Percentiles rank a stretch among this genome's conserved stretches.
Evolutionary conservation across 2,329 filamentous ascomycete genomes (phyloP).

Genomic region (Cercospora janseana): DNA sequence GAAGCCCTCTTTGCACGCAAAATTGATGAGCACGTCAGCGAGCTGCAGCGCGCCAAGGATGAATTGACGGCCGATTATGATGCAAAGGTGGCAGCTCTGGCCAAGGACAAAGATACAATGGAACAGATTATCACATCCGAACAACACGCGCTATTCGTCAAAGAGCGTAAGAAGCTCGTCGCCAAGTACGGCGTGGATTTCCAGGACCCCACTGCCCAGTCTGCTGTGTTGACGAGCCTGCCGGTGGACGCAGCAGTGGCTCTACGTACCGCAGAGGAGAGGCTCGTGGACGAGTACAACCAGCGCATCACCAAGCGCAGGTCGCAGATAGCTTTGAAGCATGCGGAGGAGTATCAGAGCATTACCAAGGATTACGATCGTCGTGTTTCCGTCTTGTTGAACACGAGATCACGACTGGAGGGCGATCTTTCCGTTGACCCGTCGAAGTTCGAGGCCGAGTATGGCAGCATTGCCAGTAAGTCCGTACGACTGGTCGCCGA

Average conservation of each 20-base stretch:
- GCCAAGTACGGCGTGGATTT: slow-evolving; percentile 30
- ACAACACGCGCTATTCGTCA: slow-evolving; percentile 35
- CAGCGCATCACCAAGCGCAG: slow-evolving; percentile 36
- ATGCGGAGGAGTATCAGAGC: slow-evolving; percentile 36
- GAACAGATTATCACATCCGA: slow-evolving; percentile 35
- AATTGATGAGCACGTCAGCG: slow-evolving; percentile 40
- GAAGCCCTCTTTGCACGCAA: slow-evolving; percentile 39
- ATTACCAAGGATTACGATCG: slow-evolving; percentile 39
- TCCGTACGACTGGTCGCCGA: slow-evolving; percentile 32
- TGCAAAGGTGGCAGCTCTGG: slow-evolving; percentile 35
- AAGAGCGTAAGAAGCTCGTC: slow-evolving; percentile 36
- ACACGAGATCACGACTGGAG: slow-evolving; percentile 33
- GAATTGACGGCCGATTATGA: slow-evolving; percentile 37
- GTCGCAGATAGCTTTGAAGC: slow-evolving; percentile 39
- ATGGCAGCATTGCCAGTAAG: slow-evolving; percentile 30
- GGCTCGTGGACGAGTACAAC: slow-evolving; percentile 37
- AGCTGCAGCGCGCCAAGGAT: slow-evolving; percentile 38
- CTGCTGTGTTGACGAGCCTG: slow-evolving; percentile 27
- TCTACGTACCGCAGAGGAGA: slow-evolving; percentile 34
- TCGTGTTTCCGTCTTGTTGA: slow-evolving; percentile 34
- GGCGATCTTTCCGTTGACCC: slow-evolving; percentile 37
- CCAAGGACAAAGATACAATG: slow-evolving; percentile 32
- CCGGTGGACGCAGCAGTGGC: slow-evolving; percentile 29
- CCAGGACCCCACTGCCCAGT: slow-evolving; percentile 25
- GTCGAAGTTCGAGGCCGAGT: slow-evolving; percentile 36